A percentile compares a stretch with the other conserved stretches of the same genome.
Evolutionary conservation across 768 basidiomycete genomes (phyloP).

Genomic region (Lentinula guzmanii): DNA sequence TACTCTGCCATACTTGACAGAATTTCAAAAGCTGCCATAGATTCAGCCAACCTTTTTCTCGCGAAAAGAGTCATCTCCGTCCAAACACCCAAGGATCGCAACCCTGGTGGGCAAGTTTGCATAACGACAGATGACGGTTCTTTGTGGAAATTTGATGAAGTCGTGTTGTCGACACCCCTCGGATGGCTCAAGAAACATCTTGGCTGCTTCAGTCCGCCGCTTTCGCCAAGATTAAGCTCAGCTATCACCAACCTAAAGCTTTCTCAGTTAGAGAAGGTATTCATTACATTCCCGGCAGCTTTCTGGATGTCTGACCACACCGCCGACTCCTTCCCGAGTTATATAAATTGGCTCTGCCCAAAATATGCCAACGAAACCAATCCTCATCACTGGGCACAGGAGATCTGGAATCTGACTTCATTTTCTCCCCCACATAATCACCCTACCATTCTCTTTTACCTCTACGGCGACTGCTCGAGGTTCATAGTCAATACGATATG

Average conservation of each 20-base stretch:
- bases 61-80: slow-evolving; percentile 11
- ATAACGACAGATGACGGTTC: slow-evolving; percentile 12
- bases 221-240: slow-evolving; percentile 10
- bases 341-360: slow-evolving; percentile 13
- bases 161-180: slow-evolving; percentile 13
- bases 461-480: slow-evolving; percentile 15
- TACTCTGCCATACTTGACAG: slow-evolving; percentile 12
- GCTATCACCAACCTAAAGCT: slow-evolving; percentile 14
- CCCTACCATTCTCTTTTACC: slow-evolving; percentile 14
- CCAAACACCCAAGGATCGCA: slow-evolving; percentile 7
- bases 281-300: slow-evolving; percentile 14
- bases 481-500: slow-evolving; percentile 12
- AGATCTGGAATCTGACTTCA: slow-evolving; percentile 15
- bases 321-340: slow-evolving; percentile 12
- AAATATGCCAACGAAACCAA: slow-evolving; percentile 14
- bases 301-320: slow-evolving; percentile 13
- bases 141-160: slow-evolving; percentile 11
- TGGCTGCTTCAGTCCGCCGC: slow-evolving; percentile 10
- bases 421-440: slow-evolving; percentile 16
- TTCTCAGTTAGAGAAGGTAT: slow-evolving; percentile 16
- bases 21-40: slow-evolving; percentile 9
- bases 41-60: slow-evolving; percentile 10
- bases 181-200: slow-evolving; percentile 14
- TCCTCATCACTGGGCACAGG: slow-evolving; percentile 14
- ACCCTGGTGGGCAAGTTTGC: slow-evolving; percentile 6